These are phyloP conservation scores for Streptanthus diversifolius DNA, from an alignment of 345 rosid species.

Conservation along the genomic window DNA sequence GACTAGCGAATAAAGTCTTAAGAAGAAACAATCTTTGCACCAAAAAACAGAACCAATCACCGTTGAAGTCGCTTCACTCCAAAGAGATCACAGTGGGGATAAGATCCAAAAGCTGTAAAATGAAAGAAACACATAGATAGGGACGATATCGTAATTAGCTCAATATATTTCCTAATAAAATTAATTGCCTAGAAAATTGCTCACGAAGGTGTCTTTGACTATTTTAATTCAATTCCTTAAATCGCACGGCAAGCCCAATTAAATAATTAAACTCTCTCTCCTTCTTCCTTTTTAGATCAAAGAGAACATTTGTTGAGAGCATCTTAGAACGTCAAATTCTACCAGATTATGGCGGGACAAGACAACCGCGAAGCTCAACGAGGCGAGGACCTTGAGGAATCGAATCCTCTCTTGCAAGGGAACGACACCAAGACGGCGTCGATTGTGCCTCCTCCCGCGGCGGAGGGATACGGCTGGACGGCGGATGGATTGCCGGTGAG, in stretches of 20 bases:
- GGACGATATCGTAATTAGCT: neutral
- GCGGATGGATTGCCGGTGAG: conserved; percentile 75
- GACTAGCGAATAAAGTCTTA: too few relatives aligned
- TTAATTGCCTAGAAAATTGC: neutral
- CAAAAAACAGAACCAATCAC: too few relatives aligned
- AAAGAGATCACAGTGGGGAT: too few relatives aligned
- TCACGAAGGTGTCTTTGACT: neutral
- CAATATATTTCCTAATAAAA: neutral
- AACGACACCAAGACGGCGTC: conserved; percentile 35
- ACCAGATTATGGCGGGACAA: conserved; percentile 43
- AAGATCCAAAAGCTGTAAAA: too few relatives aligned
- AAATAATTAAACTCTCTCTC: neutral
- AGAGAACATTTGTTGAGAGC: neutral
- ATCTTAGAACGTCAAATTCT: neutral
- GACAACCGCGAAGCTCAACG: conserved; percentile 11
- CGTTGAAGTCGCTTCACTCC: too few relatives aligned
- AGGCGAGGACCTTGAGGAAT: conserved; percentile 46
- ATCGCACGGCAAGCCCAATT: conserved; percentile 7
- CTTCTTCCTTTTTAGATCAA: conserved; percentile 14
- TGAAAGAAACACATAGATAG: too few relatives aligned
- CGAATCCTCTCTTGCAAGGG: conserved; percentile 65
- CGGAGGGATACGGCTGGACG: conserved; percentile 57
- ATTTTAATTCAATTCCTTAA: conserved; percentile 9
- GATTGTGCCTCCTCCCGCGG: conserved; percentile 17
- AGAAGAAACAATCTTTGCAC: too few relatives aligned